Conservation (phyloP, 345 rosid genomes). For the Crucihimalaya himalaica region DNA sequence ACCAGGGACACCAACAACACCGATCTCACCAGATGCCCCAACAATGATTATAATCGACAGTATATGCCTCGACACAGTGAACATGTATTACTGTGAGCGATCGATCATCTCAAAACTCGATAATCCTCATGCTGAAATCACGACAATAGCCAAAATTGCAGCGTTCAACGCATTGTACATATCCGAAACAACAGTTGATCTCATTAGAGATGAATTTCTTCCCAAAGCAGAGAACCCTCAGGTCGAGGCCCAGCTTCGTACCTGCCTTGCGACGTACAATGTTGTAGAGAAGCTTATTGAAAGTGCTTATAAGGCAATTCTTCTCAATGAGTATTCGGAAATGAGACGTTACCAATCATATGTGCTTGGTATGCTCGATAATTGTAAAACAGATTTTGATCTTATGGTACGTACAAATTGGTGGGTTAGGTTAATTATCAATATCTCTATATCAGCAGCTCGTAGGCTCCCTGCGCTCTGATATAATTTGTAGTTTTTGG, state of each 20-base stretch:
- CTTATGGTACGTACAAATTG: background rate
- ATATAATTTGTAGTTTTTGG: background rate
- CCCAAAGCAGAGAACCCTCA: background rate
- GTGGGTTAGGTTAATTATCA: background rate
- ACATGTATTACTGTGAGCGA: background rate
- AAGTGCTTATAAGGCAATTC: background rate
- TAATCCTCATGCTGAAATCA: background rate
- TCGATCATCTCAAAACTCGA: background rate
- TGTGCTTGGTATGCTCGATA: background rate
- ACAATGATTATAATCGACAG: conserved; percentile 24
- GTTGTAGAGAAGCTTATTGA: background rate
- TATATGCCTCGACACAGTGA: conserved; percentile 1
- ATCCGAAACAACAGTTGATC: background rate
- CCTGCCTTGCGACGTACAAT: background rate
- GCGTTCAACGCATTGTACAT: background rate
- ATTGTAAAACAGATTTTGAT: background rate
- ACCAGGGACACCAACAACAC: background rate
- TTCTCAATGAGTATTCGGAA: background rate
- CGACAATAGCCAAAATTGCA: background rate
- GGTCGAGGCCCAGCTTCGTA: background rate
- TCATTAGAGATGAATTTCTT: background rate
- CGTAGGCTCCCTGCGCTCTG: background rate
- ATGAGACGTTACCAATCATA: conserved; percentile 21
- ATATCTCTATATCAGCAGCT: background rate
- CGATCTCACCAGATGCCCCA: background rate